phyloP scores from a whole-genome alignment of 148 eudicot genomes.

The Camellia granthamiana region DNA sequence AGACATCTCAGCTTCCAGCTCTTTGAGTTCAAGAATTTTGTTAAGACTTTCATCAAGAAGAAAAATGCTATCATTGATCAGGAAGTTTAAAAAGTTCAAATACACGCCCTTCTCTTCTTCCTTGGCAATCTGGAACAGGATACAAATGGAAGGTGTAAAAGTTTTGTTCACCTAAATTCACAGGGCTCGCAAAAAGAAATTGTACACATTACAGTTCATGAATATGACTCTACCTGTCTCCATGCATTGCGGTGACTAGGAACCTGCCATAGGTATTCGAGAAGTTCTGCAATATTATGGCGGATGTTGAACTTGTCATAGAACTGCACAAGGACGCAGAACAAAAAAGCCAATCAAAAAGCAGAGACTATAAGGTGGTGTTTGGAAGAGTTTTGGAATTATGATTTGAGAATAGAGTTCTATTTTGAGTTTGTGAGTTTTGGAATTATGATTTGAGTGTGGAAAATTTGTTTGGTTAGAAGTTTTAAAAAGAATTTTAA shows the following conservation, averaged over 20 bases:
- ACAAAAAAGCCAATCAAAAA: slow-evolving; percentile 12
- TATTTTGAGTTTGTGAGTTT: no score
- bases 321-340: slow-evolving; percentile 55
- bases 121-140: slow-evolving; percentile 73
- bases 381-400: no score
- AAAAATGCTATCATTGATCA: slow-evolving; percentile 88
- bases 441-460: no score
- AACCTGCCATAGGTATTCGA: slow-evolving; percentile 97
- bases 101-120: slow-evolving; percentile 97
- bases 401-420: no score
- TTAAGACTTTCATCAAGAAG: slow-evolving; percentile 98
- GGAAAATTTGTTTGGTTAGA: no score
- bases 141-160: background rate
- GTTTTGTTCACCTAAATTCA: slow-evolving; percentile 12
- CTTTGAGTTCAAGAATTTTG: slow-evolving; percentile 95
- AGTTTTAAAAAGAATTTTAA: no score
- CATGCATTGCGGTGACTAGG: slow-evolving; percentile 95
- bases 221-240: slow-evolving; percentile 57
- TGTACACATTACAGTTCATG: slow-evolving; percentile 5
- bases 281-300: slow-evolving; percentile 95
- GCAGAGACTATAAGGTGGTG: background rate
- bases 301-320: slow-evolving; percentile 98
- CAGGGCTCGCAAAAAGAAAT: background rate
- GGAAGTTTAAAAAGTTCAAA: slow-evolving; percentile 88
- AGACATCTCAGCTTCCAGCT: slow-evolving; percentile 96